Conservation (phyloP, 495 filamentous ascomycete species). For the Penicillium maclennaniae region DNA sequence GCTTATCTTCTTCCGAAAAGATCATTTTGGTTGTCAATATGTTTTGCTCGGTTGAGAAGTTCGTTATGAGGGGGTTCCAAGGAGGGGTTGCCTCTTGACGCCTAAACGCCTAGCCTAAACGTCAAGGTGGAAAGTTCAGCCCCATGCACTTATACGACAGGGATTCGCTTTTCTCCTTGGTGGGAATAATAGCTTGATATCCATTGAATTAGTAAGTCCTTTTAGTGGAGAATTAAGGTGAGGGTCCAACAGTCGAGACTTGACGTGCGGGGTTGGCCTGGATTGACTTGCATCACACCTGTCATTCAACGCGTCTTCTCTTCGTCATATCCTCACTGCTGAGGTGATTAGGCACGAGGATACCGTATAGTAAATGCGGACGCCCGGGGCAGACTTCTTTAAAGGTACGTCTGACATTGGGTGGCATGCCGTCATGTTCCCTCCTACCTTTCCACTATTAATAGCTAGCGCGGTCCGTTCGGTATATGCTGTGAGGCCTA, state of each 20-base stretch:
- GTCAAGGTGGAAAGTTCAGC: not conserved
- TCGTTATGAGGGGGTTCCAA: not conserved
- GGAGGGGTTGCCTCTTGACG: not conserved
- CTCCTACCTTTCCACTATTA: no score
- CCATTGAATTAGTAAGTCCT: not conserved
- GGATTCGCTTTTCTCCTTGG: not conserved
- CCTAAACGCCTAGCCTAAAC: not conserved
- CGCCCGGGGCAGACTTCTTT: no score
- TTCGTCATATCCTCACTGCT: no score
- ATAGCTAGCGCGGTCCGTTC: no score
- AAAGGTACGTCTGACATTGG: no score
- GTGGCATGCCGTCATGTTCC: no score
- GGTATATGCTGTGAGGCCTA: no score
- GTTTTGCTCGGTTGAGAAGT: not conserved
- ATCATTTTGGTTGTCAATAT: slow-evolving; percentile 32
- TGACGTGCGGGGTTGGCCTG: not conserved
- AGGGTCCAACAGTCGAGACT: not conserved
- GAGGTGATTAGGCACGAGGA: no score
- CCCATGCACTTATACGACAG: not conserved
- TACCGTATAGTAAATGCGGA: no score
- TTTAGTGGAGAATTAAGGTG: not conserved
- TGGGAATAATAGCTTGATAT: not conserved
- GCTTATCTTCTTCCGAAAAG: slow-evolving; percentile 34
- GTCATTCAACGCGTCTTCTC: not conserved
- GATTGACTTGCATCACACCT: not conserved